Evolutionary conservation across 257 asterid genomes (phyloP).

Genomic region (Fraxinus cuspidata): DNA sequence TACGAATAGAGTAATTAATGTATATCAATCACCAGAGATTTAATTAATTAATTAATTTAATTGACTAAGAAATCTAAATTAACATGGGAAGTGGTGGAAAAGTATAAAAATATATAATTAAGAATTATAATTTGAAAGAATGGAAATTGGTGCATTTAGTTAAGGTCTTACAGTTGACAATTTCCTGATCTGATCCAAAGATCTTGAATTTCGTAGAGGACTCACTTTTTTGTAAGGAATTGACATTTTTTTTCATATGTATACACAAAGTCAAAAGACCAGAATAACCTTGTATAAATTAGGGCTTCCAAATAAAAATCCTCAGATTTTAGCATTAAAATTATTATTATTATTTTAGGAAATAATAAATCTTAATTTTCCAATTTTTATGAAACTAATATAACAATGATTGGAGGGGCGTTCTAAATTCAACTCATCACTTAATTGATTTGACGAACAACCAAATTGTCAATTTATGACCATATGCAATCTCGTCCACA

Average conservation of each 20-base stretch:
- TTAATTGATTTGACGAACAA: too few relatives aligned
- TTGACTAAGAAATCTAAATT: constrained; percentile 21
- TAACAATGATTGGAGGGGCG: too few relatives aligned
- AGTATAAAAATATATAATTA: constrained; percentile 11
- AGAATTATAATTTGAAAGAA: too few relatives aligned
- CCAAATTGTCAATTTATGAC: neutral
- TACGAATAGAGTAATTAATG: neutral
- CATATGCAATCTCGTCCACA: too few relatives aligned
- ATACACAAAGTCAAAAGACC: neutral
- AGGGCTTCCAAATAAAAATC: neutral
- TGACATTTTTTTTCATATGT: neutral
- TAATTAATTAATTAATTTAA: neutral
- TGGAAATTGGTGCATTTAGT: constrained; percentile 12
- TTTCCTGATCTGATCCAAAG: constrained; percentile 73
- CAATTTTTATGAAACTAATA: neutral
- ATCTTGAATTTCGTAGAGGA: constrained; percentile 41
- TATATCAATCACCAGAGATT: neutral
- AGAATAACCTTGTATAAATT: constrained; percentile 2
- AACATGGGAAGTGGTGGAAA: constrained; percentile 38
- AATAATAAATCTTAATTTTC: neutral
- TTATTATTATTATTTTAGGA: too few relatives aligned
- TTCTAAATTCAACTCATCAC: neutral
- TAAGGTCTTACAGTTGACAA: constrained; percentile 64
- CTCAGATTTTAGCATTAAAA: constrained; percentile 6
- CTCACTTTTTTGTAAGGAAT: constrained; percentile 34